Base-by-base conservation (phyloP, 2,329 filamentous ascomycete genomes). In the Aspergillus piperis region DNA sequence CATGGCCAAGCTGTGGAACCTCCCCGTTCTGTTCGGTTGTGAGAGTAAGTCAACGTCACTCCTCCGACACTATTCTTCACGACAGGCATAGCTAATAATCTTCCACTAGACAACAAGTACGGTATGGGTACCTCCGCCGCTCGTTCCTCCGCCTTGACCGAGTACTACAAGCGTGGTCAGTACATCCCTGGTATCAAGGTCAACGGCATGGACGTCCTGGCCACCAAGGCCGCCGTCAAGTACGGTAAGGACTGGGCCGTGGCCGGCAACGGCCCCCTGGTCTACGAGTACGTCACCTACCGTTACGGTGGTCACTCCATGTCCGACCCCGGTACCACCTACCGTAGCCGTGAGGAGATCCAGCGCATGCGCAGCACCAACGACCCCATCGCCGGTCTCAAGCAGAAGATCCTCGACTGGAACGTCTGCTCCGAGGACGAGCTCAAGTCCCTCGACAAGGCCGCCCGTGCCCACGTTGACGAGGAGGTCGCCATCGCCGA, bases 101-200 rank as follows among this genome's bases (percentile, higher is more conserved):
- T 19, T 23, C 32, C 8, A 15, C 17, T 48, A 96, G 93, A 99
- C 88, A 99, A 99, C 90, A 99, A 99, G 83, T 99, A 99, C 79
- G 95, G 95, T 80, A 99, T 99, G 95, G 95, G 95, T 82, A 99
- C 95, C 66, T 90, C 95, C 63, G 94, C 95, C 69, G 89, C 90
- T 81, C 92, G 95, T 73, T 93, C 95, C 63, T 94, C 95, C 62
- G 95, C 95, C 72, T 83, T 97, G 77, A 98, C 95, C 79, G 95
- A 99, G 80, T 99, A 99, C 89, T 98, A 99, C 88, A 98, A 98
- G 89, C 94, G 95, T 82, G 95, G 95, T 69, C 95, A 99, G 83
- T 99, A 98, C 85, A 99, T 99, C 70, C 94, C 95, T 60, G 95
- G 95, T 83, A 88, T 99, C 73, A 99, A 99, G 87, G 92, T 99